Evolutionary conservation across 202 grass and related monocot species (phyloP), one percentile per base, ranked within the genome.

Genomic region (Dendrocalamus latiflorus): DNA sequence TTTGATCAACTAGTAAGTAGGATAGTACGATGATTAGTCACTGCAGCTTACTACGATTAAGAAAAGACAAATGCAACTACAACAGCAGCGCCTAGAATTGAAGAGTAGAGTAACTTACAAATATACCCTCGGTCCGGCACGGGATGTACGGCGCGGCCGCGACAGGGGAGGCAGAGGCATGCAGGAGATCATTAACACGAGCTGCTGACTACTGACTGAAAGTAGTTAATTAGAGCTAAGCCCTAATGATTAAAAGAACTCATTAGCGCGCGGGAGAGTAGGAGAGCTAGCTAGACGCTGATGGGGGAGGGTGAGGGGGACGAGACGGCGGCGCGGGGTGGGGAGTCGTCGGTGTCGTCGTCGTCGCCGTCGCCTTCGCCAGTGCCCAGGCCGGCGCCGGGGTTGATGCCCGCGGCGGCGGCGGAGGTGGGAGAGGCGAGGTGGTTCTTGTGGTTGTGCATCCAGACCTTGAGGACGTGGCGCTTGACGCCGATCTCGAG

Each of bases 391-490:
- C 82, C 71, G 3, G 36, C 14, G 16, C 4, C 6, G 0, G 20
- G 0, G 48, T 12, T 37, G 4, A 14, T 26, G 36, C 56, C 79
- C 17, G 66, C 2, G 56, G 66, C 1, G 63, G 36, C 0, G 0
- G 79, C 14, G 37, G 76, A 10, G 51, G 56, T 16, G 7, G 68
- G 44, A 8, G 87, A 61, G 13, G 86, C 65, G 83, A 91, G 74
- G 45, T 97, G 89, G 78, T 91, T 85, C 94, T 97, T 97, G 81
- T 97, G 91, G 90, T 97, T 97, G 90, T 97, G 91, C 94, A 97
- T 97, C 94, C 94, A 97, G 25, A 97, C 92, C 91, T 97, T 97
- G 73, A 97, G n/a, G n/a, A n/a, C n/a, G n/a, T n/a, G n/a, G n/a
- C n/a, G n/a, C n/a, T n/a, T n/a, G n/a, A n/a, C n/a, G 42, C 90